These are phyloP conservation scores for Ceratocystis variospora DNA, from an alignment of 2,329 filamentous ascomycete genomes.

Conservation along the genomic window DNA sequence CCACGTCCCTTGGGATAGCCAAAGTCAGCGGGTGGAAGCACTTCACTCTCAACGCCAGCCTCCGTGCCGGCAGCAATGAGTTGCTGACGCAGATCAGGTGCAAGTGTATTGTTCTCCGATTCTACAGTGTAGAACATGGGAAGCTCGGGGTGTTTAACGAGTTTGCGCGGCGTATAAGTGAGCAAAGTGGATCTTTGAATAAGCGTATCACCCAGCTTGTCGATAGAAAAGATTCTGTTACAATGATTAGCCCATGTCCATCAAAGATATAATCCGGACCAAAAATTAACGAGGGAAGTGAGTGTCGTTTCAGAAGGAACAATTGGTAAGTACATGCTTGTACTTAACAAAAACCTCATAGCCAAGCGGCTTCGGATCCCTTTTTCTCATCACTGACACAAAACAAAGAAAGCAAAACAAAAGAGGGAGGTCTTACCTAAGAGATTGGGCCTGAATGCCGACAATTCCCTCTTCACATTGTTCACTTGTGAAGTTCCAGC, in stretches of 20 bases:
- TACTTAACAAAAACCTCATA: conserved; percentile 40
- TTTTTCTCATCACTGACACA: conserved; percentile 48
- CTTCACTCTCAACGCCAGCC: conserved; percentile 56
- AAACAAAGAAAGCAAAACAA: conserved; percentile 25
- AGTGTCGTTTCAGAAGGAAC: conserved; percentile 73
- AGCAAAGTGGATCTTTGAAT: conserved; percentile 77
- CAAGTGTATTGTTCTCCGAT: conserved; percentile 81
- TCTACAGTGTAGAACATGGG: conserved; percentile 90
- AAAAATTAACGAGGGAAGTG: conserved; percentile 21
- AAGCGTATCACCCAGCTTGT: conserved; percentile 72
- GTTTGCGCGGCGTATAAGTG: conserved; percentile 76
- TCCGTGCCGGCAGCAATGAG: conserved; percentile 58
- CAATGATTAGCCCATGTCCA: conserved; percentile 26
- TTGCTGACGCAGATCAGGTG: conserved; percentile 60
- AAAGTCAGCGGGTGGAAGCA: conserved; percentile 68
- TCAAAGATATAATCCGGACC: conserved; percentile 14
- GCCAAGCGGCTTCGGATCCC: conserved; percentile 42
- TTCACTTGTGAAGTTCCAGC: conserved; percentile 92
- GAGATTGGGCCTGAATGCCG: conserved; percentile 75
- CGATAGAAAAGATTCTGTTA: conserved; percentile 71
- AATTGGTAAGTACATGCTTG: conserved; percentile 57
- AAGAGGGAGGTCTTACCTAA: conserved; percentile 46
- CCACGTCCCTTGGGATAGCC: conserved; percentile 72
- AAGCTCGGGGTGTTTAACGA: conserved; percentile 76
- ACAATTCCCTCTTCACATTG: conserved; percentile 90